These are phyloP conservation scores for Nakazawaea molendinolei DNA, from an alignment of 805 yeast genomes.

Conservation along the genomic window DNA sequence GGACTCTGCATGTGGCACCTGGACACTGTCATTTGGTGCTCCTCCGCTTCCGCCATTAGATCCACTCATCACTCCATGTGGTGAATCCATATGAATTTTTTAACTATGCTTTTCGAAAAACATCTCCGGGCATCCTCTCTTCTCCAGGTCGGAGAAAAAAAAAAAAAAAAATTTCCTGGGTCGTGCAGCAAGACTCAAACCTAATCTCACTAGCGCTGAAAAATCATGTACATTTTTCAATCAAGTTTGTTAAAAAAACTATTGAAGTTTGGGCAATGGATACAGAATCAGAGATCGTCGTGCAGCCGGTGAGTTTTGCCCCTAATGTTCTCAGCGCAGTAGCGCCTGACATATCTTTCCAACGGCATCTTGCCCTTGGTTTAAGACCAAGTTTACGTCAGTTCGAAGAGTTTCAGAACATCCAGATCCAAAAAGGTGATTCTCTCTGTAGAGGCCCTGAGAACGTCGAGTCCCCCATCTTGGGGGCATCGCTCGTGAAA, in stretches of 20 bases:
- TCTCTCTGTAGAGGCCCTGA: constrained; percentile 25
- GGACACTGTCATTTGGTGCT: too few species aligned
- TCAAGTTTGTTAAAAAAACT: too few species aligned
- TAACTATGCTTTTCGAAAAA: too few species aligned
- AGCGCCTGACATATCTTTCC: constrained; percentile 78
- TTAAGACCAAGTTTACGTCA: constrained; percentile 69
- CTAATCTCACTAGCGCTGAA: too few species aligned
- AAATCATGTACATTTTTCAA: too few species aligned
- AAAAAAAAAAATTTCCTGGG: neutral
- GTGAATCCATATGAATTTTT: too few species aligned
- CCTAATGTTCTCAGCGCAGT: constrained; percentile 78
- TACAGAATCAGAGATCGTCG: neutral
- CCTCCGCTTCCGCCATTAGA: too few species aligned
- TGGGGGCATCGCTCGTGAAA: constrained; percentile 67
- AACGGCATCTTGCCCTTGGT: constrained; percentile 70
- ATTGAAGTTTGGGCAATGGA: constrained; percentile 3
- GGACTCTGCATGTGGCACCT: too few species aligned
- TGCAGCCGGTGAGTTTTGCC: constrained; percentile 55
- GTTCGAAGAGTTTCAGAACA: constrained; percentile 64
- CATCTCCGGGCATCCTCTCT: neutral
- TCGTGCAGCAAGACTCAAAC: too few species aligned
- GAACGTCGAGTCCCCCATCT: constrained; percentile 25
- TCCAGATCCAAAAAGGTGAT: constrained; percentile 35
- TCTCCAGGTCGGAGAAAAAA: neutral
- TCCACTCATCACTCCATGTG: too few species aligned